phyloP scores from a whole-genome alignment of 495 filamentous ascomycete genomes.

The Penicillium coprophilum region DNA sequence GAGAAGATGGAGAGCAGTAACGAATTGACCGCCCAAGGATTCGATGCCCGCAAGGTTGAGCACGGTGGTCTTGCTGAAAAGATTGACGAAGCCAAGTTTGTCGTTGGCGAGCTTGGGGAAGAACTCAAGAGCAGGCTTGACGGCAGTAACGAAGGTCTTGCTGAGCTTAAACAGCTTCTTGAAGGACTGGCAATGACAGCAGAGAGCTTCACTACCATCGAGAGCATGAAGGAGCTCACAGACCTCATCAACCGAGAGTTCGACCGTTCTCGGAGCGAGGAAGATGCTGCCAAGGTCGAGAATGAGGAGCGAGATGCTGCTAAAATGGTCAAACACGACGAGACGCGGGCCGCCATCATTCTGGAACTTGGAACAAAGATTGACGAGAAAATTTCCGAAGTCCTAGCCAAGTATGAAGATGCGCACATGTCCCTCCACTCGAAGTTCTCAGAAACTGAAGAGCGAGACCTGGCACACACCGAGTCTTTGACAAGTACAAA shows the following conservation, averaged over 20 bases:
- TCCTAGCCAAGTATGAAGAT: slow-evolving; percentile 82
- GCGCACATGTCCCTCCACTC: slow-evolving; percentile 67
- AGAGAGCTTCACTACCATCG: slow-evolving; percentile 54
- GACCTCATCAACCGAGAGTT: slow-evolving; percentile 80
- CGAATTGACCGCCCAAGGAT: slow-evolving; percentile 70
- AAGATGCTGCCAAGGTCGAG: slow-evolving; percentile 69
- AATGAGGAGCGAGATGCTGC: slow-evolving; percentile 74
- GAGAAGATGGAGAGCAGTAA: slow-evolving; percentile 66
- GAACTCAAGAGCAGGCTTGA: slow-evolving; percentile 64
- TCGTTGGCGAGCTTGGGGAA: slow-evolving; percentile 61
- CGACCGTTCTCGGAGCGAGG: slow-evolving; percentile 66
- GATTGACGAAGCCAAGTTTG: slow-evolving; percentile 57
- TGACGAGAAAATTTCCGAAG: slow-evolving; percentile 72
- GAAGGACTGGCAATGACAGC: slow-evolving; percentile 62
- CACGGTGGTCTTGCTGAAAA: slow-evolving; percentile 57
- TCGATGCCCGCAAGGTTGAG: slow-evolving; percentile 73
- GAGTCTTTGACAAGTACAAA: slow-evolving; percentile 70
- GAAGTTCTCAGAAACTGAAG: slow-evolving; percentile 65
- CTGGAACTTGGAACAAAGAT: slow-evolving; percentile 63
- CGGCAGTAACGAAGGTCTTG: slow-evolving; percentile 55
- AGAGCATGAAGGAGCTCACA: slow-evolving; percentile 75
- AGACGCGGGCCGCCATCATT: slow-evolving; percentile 56
- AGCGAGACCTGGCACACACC: slow-evolving; percentile 63
- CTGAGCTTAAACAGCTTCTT: slow-evolving; percentile 58
- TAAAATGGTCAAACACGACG: slow-evolving; percentile 66